Base-by-base conservation (phyloP, 495 filamentous ascomycete species). In the Tuber calosporum region DNA sequence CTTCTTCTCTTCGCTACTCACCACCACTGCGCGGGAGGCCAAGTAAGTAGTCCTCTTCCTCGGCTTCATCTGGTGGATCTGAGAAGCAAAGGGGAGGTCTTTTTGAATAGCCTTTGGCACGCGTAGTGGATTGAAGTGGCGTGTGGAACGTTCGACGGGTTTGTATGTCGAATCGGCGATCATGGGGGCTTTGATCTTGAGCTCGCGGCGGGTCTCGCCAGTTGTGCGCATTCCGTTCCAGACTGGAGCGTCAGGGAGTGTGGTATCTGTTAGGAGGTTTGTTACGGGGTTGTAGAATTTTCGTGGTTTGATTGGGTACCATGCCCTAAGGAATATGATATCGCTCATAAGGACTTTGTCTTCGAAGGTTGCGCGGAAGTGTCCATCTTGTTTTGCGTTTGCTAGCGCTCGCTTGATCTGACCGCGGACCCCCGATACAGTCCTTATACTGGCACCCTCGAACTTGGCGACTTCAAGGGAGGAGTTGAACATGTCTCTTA, bases 301-400 rank as follows among this genome's bases (percentile, higher is more conserved):
- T 79, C 93, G 92, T 11, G 94, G 95, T 78, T 92, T 93, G 82
- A 98, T 89, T 9, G 95, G 93, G 83, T 96, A 97, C 95, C 95
- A 99, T 3, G 96, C 94, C 17, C 94, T 87, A 43, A 99, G 83
- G 85, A 99, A 98, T 66, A 97, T 91, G 77, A 99, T 94, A 79
- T 99, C 95, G 82, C 89, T 91, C 88, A 97, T 95, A 20, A 99
- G 85, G 67, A 98, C 90, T 85, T 98, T 99, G 84, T 99, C 95
- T 82, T 99, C 95, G 77, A 99, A 99, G 0, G 94, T 97, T 20
- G 95, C 95, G 79, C 95, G 88, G 87, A 94, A 97, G 84, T 92
- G 90, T 20, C 95, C 95, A 67, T 99, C 96, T 2, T 94, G 94
- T 76, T 96, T 96, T 82, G 88, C 87, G 76, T 96, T 96, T 81